Base-by-base conservation (phyloP, 371 early-diverging fungal species). In the Syncephalastrum racemosum region DNA sequence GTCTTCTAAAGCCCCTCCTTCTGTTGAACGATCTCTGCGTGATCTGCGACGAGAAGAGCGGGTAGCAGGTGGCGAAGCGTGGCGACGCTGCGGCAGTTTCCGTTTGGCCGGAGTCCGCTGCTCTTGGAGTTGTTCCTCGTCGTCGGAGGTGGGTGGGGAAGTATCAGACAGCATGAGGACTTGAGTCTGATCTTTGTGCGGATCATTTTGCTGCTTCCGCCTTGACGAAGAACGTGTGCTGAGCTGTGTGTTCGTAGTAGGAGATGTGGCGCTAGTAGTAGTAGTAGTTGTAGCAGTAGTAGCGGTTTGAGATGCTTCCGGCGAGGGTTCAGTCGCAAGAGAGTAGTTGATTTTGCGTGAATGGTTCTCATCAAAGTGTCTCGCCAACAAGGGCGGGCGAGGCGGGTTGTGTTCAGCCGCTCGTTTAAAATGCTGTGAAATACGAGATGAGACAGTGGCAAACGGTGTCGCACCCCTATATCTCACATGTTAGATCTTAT, bases 361-460 rank as follows among this genome's bases (percentile, higher is more conserved):
- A 59, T 91, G 85, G 22, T 82, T 70, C 60, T 85, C 84, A 62
- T 91, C 89, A 16, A 88, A 79, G 46, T 85, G 86, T 48, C 84
- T 85, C 7, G 89, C 88, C 1, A 91, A 68, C 19, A 89, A 64
- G 20, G 90, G 88, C 12, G 86, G 78, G 36, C 91, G 79, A 4
- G 90, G 90, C n/a, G 89, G 89, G 40, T 82, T 81, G 63, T 87
- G 88, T 56, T 87, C 86, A 10, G 83, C 79, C 18, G 85, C 86
- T 42, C 90, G 81, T 64, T 90, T 90, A 59, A 90, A 92, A 62
- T 92, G 92, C 62, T 90, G 90, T 7, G 90, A 90, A 58, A 92
- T 92, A 31, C 92, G 83, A 22, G 92, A 92, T 7, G 90, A 90
- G 15, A 92, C 90, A 6, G 92, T 92, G 4, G 90, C 92, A 73